phyloP scores from a whole-genome alignment of 2,329 filamentous ascomycete genomes.

The Phialophora verrucosa region DNA sequence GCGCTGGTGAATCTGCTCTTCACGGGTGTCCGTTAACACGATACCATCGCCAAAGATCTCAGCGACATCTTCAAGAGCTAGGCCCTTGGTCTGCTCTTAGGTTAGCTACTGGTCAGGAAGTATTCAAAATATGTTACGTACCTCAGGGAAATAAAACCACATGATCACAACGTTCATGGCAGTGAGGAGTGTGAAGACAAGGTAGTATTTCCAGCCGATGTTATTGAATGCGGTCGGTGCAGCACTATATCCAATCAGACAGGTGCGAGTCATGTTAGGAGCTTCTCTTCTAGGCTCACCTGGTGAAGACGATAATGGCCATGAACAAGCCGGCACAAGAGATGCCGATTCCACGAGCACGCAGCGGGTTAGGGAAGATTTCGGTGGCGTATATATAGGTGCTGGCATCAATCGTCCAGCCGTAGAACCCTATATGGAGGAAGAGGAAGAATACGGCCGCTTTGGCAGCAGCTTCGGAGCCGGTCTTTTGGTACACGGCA shows the following conservation, averaged over 20 bases:
- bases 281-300: too few relatives aligned
- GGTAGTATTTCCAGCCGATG: conserved; percentile 44
- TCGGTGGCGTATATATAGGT: conserved; percentile 72
- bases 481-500: conserved; percentile 55
- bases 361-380: conserved; percentile 73
- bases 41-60: too few relatives aligned
- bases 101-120: too few relatives aligned
- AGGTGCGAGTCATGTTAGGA: too few relatives aligned
- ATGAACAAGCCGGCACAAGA: conserved; percentile 21
- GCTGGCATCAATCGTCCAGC: conserved; percentile 67
- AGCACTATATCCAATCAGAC: not conserved
- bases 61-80: too few relatives aligned
- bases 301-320: not conserved
- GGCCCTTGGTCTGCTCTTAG: too few relatives aligned
- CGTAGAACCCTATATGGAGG: conserved; percentile 56
- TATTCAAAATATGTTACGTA: too few relatives aligned
- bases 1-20: too few relatives aligned
- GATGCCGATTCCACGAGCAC: conserved; percentile 63
- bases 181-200: conserved; percentile 33
- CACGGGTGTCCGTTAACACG: too few relatives aligned
- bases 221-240: conserved; percentile 45
- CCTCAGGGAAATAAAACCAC: too few relatives aligned
- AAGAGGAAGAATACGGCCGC: conserved; percentile 71
- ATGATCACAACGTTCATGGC: too few relatives aligned
- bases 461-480: conserved; percentile 57